Evolutionary conservation across 805 yeast genomes (phyloP).

Genomic region (Nakazawaea wickerhamii): DNA sequence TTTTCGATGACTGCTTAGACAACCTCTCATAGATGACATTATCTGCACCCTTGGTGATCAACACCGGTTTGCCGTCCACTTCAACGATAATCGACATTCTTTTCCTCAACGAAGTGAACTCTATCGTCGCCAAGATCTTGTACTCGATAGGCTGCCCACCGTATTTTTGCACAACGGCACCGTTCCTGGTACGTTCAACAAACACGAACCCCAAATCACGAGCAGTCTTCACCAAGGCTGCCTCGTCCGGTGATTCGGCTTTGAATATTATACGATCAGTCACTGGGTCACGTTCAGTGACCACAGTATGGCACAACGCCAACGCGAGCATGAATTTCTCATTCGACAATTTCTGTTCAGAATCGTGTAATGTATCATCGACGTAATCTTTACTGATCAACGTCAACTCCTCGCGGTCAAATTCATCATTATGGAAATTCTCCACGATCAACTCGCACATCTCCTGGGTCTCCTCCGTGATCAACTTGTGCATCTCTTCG

Average conservation of each 20-base stretch:
- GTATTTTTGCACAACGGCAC: slow-evolving; percentile 34
- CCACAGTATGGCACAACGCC: slow-evolving; percentile 72
- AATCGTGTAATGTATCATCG: slow-evolving; percentile 40
- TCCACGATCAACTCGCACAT: slow-evolving; percentile 47
- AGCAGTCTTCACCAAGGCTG: slow-evolving; percentile 73
- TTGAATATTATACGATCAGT: slow-evolving; percentile 45
- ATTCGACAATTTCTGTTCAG: slow-evolving; percentile 40
- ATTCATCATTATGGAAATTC: slow-evolving; percentile 39
- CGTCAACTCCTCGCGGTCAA: slow-evolving; percentile 46
- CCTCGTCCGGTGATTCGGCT: slow-evolving; percentile 83
- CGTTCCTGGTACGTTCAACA: slow-evolving; percentile 45
- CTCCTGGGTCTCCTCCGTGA: slow-evolving; percentile 49
- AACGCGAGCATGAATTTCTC: slow-evolving; percentile 58
- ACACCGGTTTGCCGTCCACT: slow-evolving; percentile 31
- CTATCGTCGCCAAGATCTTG: slow-evolving; percentile 49
- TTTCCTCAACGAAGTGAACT: slow-evolving; percentile 68
- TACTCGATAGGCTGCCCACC: slow-evolving; percentile 42
- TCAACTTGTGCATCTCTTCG: slow-evolving; percentile 43
- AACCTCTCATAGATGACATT: slow-evolving; percentile 54
- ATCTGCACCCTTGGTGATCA: slow-evolving; percentile 73
- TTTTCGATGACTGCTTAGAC: slow-evolving; percentile 28
- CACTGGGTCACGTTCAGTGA: slow-evolving; percentile 47
- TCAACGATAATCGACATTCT: slow-evolving; percentile 72
- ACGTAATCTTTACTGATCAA: slow-evolving; percentile 59
- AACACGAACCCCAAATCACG: slow-evolving; percentile 67